phyloP scores from a whole-genome alignment of 176 grass and related monocot species.

The Alopecurus myosuroides region DNA sequence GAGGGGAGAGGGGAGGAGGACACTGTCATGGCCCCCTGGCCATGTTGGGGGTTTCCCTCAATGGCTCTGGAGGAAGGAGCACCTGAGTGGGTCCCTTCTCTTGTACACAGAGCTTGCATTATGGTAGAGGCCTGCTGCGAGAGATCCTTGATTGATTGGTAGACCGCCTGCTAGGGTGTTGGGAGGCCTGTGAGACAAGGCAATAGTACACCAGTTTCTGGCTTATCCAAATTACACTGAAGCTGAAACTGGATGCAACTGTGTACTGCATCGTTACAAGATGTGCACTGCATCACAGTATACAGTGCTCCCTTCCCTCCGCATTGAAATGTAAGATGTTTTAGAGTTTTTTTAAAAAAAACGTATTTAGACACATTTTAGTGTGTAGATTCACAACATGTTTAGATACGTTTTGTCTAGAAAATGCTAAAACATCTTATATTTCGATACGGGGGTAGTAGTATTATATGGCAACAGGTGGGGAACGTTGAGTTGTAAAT shows the following conservation, averaged over 20 bases:
- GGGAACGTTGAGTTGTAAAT: neutral
- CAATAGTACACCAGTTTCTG: neutral
- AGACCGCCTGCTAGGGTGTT: conserved; percentile 9
- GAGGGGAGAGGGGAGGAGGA: conserved; percentile 14
- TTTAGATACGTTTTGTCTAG: too few species aligned
- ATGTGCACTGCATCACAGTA: neutral
- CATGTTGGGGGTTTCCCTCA: conserved; percentile 11
- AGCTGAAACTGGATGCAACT: neutral
- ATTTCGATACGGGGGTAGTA: too few species aligned
- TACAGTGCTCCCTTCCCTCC: too few species aligned
- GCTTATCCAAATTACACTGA: neutral
- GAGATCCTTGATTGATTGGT: conserved; percentile 9
- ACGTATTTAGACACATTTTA: too few species aligned
- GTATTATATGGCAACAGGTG: neutral
- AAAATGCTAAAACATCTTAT: too few species aligned
- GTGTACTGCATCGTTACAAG: neutral
- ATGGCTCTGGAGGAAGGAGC: conserved; percentile 7
- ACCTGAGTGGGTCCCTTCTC: conserved; percentile 1
- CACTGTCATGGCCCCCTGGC: neutral
- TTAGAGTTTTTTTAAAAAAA: too few species aligned
- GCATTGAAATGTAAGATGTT: too few species aligned
- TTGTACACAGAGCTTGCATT: neutral
- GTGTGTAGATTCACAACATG: too few species aligned
- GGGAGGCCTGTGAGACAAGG: conserved; percentile 5
- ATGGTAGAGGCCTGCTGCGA: neutral